phyloP scores from a whole-genome alignment of 2,329 filamentous ascomycete genomes.

The Mycocentrospora acerina region DNA sequence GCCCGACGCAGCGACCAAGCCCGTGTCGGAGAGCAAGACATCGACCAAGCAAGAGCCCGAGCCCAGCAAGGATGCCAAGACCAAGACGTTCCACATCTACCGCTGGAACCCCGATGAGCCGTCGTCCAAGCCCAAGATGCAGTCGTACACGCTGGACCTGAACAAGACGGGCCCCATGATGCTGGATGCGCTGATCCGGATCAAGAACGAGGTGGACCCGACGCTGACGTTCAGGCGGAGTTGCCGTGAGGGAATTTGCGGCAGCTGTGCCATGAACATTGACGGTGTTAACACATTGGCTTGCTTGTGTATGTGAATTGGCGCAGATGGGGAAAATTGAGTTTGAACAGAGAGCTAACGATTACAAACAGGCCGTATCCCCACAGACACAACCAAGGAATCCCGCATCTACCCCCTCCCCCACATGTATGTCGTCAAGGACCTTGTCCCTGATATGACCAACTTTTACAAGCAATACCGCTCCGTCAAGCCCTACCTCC shows the following conservation, averaged over 20 bases:
- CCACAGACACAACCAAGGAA: slow-evolving; percentile 75
- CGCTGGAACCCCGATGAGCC: slow-evolving; percentile 96
- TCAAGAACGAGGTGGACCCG: slow-evolving; percentile 98
- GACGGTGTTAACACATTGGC: slow-evolving; percentile 97
- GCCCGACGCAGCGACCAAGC: slow-evolving; percentile 26
- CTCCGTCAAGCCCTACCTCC: slow-evolving; percentile 98
- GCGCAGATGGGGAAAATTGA: not conserved
- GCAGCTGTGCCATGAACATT: slow-evolving; percentile 99
- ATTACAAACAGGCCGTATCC: slow-evolving; percentile 76
- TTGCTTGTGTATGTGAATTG: slow-evolving; percentile 80
- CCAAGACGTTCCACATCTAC: slow-evolving; percentile 98
- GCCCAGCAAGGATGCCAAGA: slow-evolving; percentile 57
- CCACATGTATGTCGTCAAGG: slow-evolving; percentile 99
- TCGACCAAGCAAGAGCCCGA: slow-evolving; percentile 64
- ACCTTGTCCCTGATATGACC: slow-evolving; percentile 95
- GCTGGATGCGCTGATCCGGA: slow-evolving; percentile 91
- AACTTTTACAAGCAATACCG: slow-evolving; percentile 99
- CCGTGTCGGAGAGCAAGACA: slow-evolving; percentile 54
- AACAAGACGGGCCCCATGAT: slow-evolving; percentile 99
- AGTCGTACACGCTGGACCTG: slow-evolving; percentile 89
- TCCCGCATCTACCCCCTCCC: slow-evolving; percentile 96
- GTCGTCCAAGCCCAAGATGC: slow-evolving; percentile 90
- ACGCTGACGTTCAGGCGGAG: slow-evolving; percentile 94
- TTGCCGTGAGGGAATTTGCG: slow-evolving; percentile 97
- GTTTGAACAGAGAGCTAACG: slow-evolving; percentile 10